Base-by-base conservation (phyloP, 2,329 filamentous ascomycete genomes). In the Drechslerella dactyloides region DNA sequence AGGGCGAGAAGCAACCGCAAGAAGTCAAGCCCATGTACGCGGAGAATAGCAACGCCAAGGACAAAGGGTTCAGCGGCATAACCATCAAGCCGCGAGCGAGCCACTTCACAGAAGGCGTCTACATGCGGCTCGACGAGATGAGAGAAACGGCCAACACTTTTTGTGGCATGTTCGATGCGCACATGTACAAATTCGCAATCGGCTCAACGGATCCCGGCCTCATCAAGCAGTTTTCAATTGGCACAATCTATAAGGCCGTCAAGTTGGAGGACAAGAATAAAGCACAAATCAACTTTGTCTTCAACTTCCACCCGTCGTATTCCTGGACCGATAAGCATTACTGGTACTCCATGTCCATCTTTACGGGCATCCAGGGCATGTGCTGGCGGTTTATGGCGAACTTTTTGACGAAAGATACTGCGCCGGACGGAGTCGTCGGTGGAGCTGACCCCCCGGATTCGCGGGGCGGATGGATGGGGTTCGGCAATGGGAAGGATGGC, bases 311-410 rank as follows among this genome's bases (percentile, higher is more conserved):
- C 4, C 65, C 65, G 37, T 23, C 33, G 24, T 33, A 33, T 33
- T 53, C 52, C 1, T 48, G 8, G n/a, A n/a, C 19, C 5, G 35
- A 40, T 11, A n/a, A 11, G 0, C 10, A 46, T 7, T 50, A 17
- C 23, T 69, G 65, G 65, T 69, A 58, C 21, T 48, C 65, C 11
- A 53, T 63, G 65, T 50, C 42, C 13, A 19, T 69, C 1, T 69
- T 69, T 19, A 69, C 65, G 23, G 65, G 65, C 1, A 69, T 69
- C 1, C 65, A 63, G 42, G 58, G 58, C 19, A 46, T 69, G 15
- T 69, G 65, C 33, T n/a, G 56, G 7, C 46, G 7, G 13, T 15
- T 63, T 6, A 27, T 69, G 52, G 33, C 1, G 7, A 59, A 53
- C 21, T 69, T 53, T 33, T 23, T 69, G 11, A 30, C 44, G 1